These are phyloP conservation scores for Tolypocladium album DNA, from an alignment of 2,329 filamentous ascomycete species.

Conservation along the genomic window DNA sequence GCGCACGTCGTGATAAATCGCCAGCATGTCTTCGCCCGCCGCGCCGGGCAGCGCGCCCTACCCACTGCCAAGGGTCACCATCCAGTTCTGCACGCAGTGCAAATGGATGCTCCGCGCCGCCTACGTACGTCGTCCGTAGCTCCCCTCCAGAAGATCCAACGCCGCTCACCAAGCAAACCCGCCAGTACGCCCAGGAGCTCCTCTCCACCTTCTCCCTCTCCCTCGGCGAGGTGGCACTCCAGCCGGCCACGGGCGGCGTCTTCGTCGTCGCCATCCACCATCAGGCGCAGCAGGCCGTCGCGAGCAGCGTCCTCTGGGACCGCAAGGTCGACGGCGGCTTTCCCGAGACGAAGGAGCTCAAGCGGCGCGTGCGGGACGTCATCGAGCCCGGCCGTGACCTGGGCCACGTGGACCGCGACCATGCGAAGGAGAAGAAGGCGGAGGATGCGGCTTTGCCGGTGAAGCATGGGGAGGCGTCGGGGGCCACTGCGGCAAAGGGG, in stretches of 20 bases:
- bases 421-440: conserved; percentile 10
- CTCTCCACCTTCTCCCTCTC: conserved; percentile 81
- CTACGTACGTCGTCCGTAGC: conserved; percentile 43
- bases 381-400: conserved; percentile 69
- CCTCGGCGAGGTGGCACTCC: conserved; percentile 78
- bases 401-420: conserved; percentile 65
- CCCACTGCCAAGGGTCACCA: conserved; percentile 60
- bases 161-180: not conserved
- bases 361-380: conserved; percentile 71
- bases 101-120: conserved; percentile 83
- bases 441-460: not conserved
- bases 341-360: conserved; percentile 86
- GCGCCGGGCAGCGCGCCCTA: not conserved
- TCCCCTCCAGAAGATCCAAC: not conserved
- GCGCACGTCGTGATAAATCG: not conserved
- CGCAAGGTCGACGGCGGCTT: conserved; percentile 80
- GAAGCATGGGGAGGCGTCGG: not conserved
- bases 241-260: conserved; percentile 74
- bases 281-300: not conserved
- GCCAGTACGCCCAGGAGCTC: conserved; percentile 83
- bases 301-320: conserved; percentile 92
- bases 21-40: not conserved
- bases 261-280: conserved; percentile 61
- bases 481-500: not conserved
- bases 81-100: conserved; percentile 88